Conservation (phyloP, 345 rosid genomes). For the Bruguiera sexangula region DNA sequence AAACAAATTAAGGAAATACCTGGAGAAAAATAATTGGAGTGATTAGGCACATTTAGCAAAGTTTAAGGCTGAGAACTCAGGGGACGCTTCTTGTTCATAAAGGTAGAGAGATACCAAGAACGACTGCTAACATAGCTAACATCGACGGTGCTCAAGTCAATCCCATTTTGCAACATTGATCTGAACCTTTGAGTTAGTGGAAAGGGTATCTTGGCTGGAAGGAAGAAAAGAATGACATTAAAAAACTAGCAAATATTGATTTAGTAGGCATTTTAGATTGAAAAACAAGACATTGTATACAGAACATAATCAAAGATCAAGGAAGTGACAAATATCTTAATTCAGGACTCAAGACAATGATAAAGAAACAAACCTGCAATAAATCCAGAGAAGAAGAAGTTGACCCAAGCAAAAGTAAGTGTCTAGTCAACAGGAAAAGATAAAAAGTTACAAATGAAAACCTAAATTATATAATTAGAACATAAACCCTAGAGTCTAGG, state of each 20-base stretch:
- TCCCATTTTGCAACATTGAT: conserved; percentile 98
- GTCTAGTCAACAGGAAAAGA: conserved; percentile 49
- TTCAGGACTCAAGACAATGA: neutral
- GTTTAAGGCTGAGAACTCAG: no score
- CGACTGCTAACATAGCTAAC: conserved; percentile 99
- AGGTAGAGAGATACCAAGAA: conserved; percentile 60
- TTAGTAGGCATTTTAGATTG: no score
- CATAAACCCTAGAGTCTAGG: neutral
- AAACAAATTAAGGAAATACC: conserved; percentile 96
- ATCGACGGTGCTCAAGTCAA: conserved; percentile 96
- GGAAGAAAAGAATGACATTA: conserved; percentile 10
- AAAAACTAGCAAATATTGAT: neutral
- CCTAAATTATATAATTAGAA: conserved; percentile 14
- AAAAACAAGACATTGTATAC: neutral
- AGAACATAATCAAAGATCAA: neutral
- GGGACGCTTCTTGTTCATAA: neutral
- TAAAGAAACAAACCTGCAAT: conserved; percentile 68
- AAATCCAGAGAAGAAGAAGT: conserved; percentile 99
- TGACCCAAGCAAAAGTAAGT: conserved; percentile 98
- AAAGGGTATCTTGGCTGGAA: conserved; percentile 90
- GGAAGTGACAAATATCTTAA: neutral
- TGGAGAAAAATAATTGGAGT: conserved; percentile 23
- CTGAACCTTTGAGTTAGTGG: conserved; percentile 98
- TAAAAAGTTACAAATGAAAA: conserved; percentile 5
- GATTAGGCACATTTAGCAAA: neutral